phyloP scores from a whole-genome alignment of 176 grass and related monocot species.

The Areca catechu region DNA sequence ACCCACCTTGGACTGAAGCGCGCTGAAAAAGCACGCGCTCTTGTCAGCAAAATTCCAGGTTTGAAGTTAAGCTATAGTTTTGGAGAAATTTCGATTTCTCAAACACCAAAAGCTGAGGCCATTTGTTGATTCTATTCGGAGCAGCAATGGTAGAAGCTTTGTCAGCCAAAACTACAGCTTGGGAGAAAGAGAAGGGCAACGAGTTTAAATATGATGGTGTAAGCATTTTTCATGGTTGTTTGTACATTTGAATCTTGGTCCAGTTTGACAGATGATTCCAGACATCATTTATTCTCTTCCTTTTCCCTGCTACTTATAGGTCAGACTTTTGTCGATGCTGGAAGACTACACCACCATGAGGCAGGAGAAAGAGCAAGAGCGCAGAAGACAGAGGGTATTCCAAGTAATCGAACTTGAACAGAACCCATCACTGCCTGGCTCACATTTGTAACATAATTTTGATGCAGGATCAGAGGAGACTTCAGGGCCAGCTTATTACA shows the following conservation, averaged over 20 bases:
- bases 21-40: constrained; percentile 58
- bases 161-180: constrained; percentile 37
- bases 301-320: constrained; percentile 19
- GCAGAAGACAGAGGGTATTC: constrained; percentile 1
- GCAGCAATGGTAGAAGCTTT: constrained; percentile 65
- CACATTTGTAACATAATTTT: constrained; percentile 18
- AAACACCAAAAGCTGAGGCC: no score
- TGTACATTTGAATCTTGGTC: background rate
- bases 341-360: constrained; percentile 24
- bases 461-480: constrained; percentile 20
- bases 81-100: background rate
- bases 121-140: background rate
- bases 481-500: constrained; percentile 14
- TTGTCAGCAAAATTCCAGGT: constrained; percentile 80
- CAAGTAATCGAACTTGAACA: background rate
- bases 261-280: background rate
- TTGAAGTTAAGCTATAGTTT: constrained; percentile 1
- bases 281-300: background rate
- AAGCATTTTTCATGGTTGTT: constrained; percentile 8
- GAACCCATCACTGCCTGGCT: constrained; percentile 7
- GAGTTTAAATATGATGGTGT: constrained; percentile 68
- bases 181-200: constrained; percentile 53
- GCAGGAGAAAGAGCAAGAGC: constrained; percentile 34
- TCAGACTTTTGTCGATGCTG: constrained; percentile 22
- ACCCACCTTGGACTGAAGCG: constrained; percentile 52